Conservation (phyloP, 2,329 filamentous ascomycete genomes). For the Ophiosphaerella korrae region DNA sequence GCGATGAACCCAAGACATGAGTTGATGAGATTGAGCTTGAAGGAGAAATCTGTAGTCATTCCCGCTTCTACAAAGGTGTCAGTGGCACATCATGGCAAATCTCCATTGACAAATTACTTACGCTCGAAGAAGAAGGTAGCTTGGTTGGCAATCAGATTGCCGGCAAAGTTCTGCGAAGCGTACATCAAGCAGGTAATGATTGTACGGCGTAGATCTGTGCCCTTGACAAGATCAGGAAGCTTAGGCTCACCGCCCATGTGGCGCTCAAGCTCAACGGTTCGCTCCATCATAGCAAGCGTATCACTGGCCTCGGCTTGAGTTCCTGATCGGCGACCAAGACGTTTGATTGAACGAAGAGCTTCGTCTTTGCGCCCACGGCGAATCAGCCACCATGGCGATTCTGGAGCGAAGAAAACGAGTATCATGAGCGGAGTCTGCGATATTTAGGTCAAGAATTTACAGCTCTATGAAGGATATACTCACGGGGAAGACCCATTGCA, state of each 20-base stretch:
- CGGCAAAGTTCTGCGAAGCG: slow-evolving; percentile 63
- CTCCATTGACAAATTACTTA: slow-evolving; percentile 36
- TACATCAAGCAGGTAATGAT: slow-evolving; percentile 62
- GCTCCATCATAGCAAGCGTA: slow-evolving; percentile 68
- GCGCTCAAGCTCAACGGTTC: slow-evolving; percentile 64
- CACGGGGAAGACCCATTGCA: slow-evolving; percentile 71
- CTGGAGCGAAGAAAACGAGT: slow-evolving; percentile 50
- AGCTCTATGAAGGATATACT: background rate
- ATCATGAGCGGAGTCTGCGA: slow-evolving; percentile 1
- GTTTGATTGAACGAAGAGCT: slow-evolving; percentile 55
- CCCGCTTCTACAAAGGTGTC: slow-evolving; percentile 59
- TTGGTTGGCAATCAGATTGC: slow-evolving; percentile 67
- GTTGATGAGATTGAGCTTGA: slow-evolving; percentile 67
- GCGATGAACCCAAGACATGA: slow-evolving; percentile 65
- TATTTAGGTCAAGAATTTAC: background rate
- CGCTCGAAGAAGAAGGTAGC: slow-evolving; percentile 65
- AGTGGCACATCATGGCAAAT: slow-evolving; percentile 21
- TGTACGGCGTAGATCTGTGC: slow-evolving; percentile 60
- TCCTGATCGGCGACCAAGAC: too few species aligned
- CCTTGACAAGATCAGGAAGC: slow-evolving; percentile 59
- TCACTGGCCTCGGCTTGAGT: background rate
- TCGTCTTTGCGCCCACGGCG: slow-evolving; percentile 48
- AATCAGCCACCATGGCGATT: slow-evolving; percentile 57
- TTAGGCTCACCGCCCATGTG: slow-evolving; percentile 52
- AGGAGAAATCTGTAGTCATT: slow-evolving; percentile 60